These are phyloP conservation scores for Termitomyces sp. DNA, from an alignment of 768 basidiomycete genomes.

Conservation along the genomic window DNA sequence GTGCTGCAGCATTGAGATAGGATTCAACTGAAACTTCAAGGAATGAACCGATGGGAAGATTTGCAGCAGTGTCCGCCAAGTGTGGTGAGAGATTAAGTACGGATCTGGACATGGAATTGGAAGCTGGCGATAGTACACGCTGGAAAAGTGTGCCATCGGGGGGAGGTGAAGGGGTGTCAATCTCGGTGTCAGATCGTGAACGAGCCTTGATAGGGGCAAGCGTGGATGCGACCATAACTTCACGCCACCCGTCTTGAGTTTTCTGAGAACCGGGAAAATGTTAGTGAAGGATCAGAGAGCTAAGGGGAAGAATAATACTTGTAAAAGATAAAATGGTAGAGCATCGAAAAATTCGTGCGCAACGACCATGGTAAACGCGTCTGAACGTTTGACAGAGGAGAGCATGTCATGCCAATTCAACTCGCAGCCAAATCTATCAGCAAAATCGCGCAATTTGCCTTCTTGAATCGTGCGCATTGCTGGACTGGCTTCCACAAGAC, in stretches of 20 bases:
- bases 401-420: constrained; percentile 75
- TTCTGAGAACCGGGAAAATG: constrained; percentile 42
- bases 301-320: constrained; percentile 43
- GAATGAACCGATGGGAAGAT: constrained; percentile 64
- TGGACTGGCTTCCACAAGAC: constrained; percentile 80
- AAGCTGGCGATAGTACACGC: constrained; percentile 60
- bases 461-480: constrained; percentile 65
- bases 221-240: constrained; percentile 67
- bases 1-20: constrained; percentile 61
- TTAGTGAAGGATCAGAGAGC: neutral
- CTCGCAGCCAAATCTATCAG: constrained; percentile 29
- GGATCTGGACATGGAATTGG: constrained; percentile 48
- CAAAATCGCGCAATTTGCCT: constrained; percentile 37
- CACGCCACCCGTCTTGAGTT: constrained; percentile 79
- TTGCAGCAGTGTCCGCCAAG: constrained; percentile 37
- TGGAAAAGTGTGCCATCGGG: constrained; percentile 43
- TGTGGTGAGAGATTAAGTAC: constrained; percentile 66
- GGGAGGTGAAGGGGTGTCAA: constrained; percentile 7
- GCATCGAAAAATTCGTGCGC: constrained; percentile 99
- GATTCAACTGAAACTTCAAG: constrained; percentile 79
- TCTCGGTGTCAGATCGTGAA: constrained; percentile 2
- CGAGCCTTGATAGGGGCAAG: constrained; percentile 18
- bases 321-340: constrained; percentile 84
- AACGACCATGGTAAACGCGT: constrained; percentile 75
- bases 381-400: constrained; percentile 54